These are phyloP conservation scores for Tricholoma sp. DNA, from an alignment of 768 basidiomycete genomes.

Conservation along the genomic window DNA sequence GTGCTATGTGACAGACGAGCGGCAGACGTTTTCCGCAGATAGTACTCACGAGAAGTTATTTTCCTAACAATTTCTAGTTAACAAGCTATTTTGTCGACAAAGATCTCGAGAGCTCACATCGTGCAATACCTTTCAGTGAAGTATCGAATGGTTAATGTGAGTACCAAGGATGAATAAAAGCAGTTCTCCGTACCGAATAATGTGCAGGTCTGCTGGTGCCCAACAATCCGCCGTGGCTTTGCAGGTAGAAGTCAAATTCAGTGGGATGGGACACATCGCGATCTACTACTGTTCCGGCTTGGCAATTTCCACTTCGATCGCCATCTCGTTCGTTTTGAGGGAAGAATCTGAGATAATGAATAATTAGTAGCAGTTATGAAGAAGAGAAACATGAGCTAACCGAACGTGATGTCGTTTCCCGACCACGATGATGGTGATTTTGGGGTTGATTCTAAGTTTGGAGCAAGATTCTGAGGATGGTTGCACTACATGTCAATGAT, in stretches of 20 bases:
- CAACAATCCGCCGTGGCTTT: conserved; percentile 71
- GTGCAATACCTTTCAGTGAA: conserved; percentile 29
- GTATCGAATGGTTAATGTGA: not conserved
- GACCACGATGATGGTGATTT: conserved; percentile 65
- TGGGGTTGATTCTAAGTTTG: conserved; percentile 43
- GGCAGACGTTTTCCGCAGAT: not conserved
- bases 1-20: not conserved
- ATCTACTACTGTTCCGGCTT: conserved; percentile 77
- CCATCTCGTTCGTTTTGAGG: conserved; percentile 35
- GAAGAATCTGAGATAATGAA: conserved; percentile 27
- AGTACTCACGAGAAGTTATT: conserved; percentile 55
- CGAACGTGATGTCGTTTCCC: conserved; percentile 61
- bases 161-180: not conserved
- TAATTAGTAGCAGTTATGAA: not conserved
- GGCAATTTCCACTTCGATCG: conserved; percentile 70
- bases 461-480: conserved; percentile 45
- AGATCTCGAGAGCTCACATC: conserved; percentile 29
- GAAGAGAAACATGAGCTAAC: conserved; percentile 14
- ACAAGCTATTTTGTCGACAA: not conserved
- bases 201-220: conserved; percentile 61
- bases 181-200: conserved; percentile 34
- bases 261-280: conserved; percentile 63
- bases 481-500: conserved; percentile 1
- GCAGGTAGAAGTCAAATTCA: conserved; percentile 77
- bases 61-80: conserved; percentile 22